Percentiles rank a stretch among this genome's conserved stretches.
Conservation (phyloP, 352 stramenopile genomes). For the Pythium dissotocum region DNA sequence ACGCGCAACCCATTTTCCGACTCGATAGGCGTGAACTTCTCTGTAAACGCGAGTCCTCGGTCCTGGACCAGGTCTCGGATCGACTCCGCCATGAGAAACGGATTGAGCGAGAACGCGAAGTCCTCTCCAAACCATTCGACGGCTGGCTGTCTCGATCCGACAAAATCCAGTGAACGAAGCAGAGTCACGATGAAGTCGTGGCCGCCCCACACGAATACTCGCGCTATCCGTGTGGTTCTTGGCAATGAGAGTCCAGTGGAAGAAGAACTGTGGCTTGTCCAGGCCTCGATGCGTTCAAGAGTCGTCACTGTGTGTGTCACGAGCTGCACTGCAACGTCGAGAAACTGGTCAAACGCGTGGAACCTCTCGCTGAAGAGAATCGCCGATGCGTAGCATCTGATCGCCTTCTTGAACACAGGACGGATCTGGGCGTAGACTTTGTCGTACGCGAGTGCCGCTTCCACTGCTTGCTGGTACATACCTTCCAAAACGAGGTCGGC, state of each 20-base stretch:
- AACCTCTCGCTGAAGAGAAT: constrained; percentile 62
- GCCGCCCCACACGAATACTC: constrained; percentile 59
- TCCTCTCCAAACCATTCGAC: constrained; percentile 77
- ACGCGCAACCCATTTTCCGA: constrained; percentile 33
- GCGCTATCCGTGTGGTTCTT: too few relatives aligned
- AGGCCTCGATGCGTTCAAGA: constrained; percentile 43
- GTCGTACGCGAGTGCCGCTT: constrained; percentile 42
- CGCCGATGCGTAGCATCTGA: constrained; percentile 32
- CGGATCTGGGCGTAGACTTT: constrained; percentile 28
- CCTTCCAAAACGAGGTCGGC: constrained; percentile 22
- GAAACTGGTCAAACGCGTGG: constrained; percentile 60
- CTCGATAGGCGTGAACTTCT: not conserved
- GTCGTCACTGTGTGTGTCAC: constrained; percentile 33
- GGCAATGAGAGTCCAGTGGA: too few relatives aligned
- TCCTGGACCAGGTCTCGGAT: constrained; percentile 50
- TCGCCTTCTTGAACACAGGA: not conserved
- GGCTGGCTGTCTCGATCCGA: constrained; percentile 35
- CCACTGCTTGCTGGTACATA: constrained; percentile 38
- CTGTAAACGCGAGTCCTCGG: constrained; percentile 28
- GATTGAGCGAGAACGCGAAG: constrained; percentile 65
- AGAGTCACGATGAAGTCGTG: constrained; percentile 47
- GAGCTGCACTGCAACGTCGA: constrained; percentile 32
- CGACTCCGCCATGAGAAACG: constrained; percentile 58
- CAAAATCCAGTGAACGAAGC: constrained; percentile 51
- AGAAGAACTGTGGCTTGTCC: constrained; percentile 36